phyloP scores from a whole-genome alignment of 164 flowering plant species.

The Malania oleifera region DNA sequence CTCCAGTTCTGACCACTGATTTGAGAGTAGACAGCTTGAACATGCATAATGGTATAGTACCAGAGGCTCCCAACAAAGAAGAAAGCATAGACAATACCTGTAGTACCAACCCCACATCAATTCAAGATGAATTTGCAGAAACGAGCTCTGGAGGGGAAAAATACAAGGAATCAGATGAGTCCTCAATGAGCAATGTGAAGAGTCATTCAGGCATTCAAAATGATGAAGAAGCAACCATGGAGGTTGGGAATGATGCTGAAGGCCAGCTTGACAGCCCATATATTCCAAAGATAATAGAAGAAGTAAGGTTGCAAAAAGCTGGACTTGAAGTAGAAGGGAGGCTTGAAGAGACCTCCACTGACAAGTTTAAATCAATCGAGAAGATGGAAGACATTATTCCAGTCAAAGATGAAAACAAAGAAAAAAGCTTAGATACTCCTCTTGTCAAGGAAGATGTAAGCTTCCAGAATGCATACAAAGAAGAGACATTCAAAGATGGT shows the following conservation, averaged over 20 bases:
- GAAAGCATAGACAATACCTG: background rate
- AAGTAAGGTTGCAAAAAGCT: background rate
- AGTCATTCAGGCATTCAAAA: slow-evolving; percentile 9
- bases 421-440: too few species aligned
- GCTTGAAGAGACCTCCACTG: background rate
- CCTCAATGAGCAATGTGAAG: slow-evolving; percentile 1
- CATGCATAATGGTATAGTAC: slow-evolving; percentile 1
- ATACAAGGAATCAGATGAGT: slow-evolving; percentile 9
- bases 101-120: background rate
- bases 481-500: background rate
- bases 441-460: too few species aligned
- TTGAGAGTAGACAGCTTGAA: background rate
- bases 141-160: slow-evolving; percentile 5
- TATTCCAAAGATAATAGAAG: too few species aligned
- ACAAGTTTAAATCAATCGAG: background rate
- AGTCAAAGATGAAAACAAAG: background rate
- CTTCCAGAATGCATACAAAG: too few species aligned
- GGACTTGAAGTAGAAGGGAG: background rate
- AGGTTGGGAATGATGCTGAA: background rate
- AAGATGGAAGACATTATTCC: background rate
- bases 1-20: slow-evolving; percentile 6
- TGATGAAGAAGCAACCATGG: slow-evolving; percentile 7
- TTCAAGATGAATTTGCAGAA: slow-evolving; percentile 12
- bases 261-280: slow-evolving; percentile 6
- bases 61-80: slow-evolving; percentile 4